Evolutionary conservation across 2,329 filamentous ascomycete species (phyloP).

Genomic region (Pestalotiopsis sp.): DNA sequence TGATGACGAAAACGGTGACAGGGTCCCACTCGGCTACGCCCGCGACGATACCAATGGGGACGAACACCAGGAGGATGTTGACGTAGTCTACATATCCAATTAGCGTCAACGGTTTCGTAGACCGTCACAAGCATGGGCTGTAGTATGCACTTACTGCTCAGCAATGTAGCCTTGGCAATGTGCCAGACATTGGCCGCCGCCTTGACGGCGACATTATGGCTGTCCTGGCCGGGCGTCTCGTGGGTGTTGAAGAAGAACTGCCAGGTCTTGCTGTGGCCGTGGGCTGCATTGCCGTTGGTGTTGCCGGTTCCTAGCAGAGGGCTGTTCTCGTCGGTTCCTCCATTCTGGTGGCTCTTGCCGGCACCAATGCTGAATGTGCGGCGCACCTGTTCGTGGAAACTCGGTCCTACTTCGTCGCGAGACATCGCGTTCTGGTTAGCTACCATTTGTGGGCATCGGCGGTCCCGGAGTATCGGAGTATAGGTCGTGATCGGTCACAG

Average conservation of each 20-base stretch:
- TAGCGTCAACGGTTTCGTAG: neutral
- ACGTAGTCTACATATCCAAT: conserved; percentile 49
- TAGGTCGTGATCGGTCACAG: neutral
- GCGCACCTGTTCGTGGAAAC: conserved; percentile 24
- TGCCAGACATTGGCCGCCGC: conserved; percentile 55
- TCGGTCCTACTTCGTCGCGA: conserved; percentile 30
- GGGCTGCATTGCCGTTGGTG: conserved; percentile 26
- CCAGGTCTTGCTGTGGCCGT: conserved; percentile 29
- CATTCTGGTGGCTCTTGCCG: conserved; percentile 24
- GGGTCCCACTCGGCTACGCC: conserved; percentile 65
- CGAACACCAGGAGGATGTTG: conserved; percentile 74
- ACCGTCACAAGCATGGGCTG: neutral
- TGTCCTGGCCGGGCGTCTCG: conserved; percentile 55
- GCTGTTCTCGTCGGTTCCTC: conserved; percentile 27
- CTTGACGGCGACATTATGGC: conserved; percentile 46
- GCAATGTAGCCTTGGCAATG: conserved; percentile 57
- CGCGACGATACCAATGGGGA: conserved; percentile 72
- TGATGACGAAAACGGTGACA: conserved; percentile 72
- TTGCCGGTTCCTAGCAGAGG: conserved; percentile 25
- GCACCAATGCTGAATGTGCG: conserved; percentile 25
- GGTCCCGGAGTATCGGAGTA: neutral
- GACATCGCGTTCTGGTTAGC: conserved; percentile 31
- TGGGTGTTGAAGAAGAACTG: conserved; percentile 53
- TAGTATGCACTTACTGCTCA: conserved; percentile 55
- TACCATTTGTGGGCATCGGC: conserved; percentile 14